Base-by-base conservation (phyloP, 192 early-diverging fungal species). In the Endogone sp. region DNA sequence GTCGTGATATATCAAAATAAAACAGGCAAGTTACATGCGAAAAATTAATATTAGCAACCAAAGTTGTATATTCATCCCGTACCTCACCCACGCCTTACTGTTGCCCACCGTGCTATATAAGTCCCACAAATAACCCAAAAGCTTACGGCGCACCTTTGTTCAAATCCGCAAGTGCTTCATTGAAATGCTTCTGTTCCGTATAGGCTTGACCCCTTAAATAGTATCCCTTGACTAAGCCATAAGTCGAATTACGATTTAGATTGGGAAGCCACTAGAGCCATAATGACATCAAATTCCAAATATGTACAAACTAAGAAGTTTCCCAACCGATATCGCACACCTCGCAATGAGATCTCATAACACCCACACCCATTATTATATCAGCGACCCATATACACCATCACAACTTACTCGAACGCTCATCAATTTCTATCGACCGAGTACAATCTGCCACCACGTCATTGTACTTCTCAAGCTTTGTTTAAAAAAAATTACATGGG, bases 381-480 rank as follows among this genome's bases (percentile, higher is more conserved):
- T 49, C 23, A 28, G 56, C 49, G 16, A 29, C 13, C 6, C 55
- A 49, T 26, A 29, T 27, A 4, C n/a, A 29, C 23, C 62, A 77
- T 23, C 31, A 37, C 29, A 60, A 66, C 70, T 69, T 73, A 85
- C 87, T 85, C 60, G 82, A 81, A 30, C 81, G 74, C 22, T 70
- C 55, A 61, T 93, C 91, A 64, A 93, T 67, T 44, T 91, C 88
- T 11, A 92, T 79, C 3, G 90, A 91, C 9, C 64, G 71, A 55
- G 81, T 71, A 65, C 87, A 91, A 65, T 95, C 94, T n/a, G 59
- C 60, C 6, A 89, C 78, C 16, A 83, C 86, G 22, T 82, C 74
- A 26, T 82, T 66, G 63, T 74, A 88, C 37, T 86, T 74, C 21
- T 84, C 82, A 22, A 91, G 72, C 80, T n/a, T n/a, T 84, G 11